Evolutionary conservation across 208 protist species (phyloP).

Genomic region (Phytomonas serpens): DNA sequence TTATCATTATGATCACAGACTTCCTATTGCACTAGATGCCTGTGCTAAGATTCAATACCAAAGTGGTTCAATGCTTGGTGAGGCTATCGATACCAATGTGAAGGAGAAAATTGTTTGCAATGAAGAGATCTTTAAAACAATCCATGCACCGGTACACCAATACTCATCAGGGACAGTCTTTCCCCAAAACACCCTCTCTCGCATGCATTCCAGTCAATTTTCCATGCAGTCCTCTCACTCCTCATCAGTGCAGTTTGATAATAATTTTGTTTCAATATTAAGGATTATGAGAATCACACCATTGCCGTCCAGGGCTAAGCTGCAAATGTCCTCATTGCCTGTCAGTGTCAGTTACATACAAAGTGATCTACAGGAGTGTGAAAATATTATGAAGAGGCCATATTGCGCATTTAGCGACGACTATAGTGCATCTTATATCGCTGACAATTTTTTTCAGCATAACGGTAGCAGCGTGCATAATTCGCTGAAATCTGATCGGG

Average conservation of each 20-base stretch:
- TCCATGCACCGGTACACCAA: neutral
- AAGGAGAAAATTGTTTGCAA: neutral
- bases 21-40: neutral
- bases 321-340: neutral
- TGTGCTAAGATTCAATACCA: neutral
- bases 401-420: neutral
- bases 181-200: neutral
- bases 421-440: neutral
- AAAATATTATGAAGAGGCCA: neutral
- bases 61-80: neutral
- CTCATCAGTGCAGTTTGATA: conserved; percentile 1
- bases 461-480: neutral
- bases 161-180: neutral
- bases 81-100: neutral
- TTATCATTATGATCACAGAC: neutral
- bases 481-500: neutral
- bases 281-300: neutral
- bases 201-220: neutral
- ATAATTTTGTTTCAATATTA: neutral
- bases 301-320: neutral
- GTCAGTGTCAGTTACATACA: neutral
- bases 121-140: neutral
- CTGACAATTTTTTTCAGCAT: neutral
- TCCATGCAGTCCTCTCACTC: neutral
- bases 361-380: neutral